Conservation (phyloP, 352 stramenopile species). For the Globisporangium ultimum region DNA sequence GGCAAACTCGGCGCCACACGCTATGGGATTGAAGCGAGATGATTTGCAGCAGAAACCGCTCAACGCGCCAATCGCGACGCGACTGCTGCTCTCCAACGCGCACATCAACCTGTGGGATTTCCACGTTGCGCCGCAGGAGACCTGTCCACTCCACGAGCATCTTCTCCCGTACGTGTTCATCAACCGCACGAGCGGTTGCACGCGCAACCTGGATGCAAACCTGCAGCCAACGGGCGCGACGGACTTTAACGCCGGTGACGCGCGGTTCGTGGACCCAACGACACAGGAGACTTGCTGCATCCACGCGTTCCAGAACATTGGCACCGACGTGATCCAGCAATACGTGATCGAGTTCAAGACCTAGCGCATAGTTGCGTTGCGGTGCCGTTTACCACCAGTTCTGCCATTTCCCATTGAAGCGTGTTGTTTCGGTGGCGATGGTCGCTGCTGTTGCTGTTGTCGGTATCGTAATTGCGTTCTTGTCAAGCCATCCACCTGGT, state of each 20-base stretch:
- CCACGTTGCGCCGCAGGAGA: slow-evolving; percentile 17
- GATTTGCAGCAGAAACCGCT: not conserved
- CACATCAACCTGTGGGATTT: slow-evolving; percentile 43
- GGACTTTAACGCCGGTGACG: slow-evolving; percentile 24
- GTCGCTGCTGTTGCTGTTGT: not conserved
- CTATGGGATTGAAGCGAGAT: not conserved
- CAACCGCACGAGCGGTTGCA: slow-evolving; percentile 30
- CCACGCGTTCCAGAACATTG: slow-evolving; percentile 36
- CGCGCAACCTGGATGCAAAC: slow-evolving; percentile 22
- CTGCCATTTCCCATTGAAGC: too few species aligned
- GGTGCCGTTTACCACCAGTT: not conserved
- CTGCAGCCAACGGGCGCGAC: slow-evolving; percentile 23
- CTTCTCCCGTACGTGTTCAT: slow-evolving; percentile 38
- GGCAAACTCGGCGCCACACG: not conserved
- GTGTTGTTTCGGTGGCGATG: not conserved
- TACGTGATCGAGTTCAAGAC: slow-evolving; percentile 40
- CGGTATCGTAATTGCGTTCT: slow-evolving; percentile 3
- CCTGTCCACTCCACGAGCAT: slow-evolving; percentile 36
- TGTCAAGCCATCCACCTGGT: not conserved
- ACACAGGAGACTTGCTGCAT: slow-evolving; percentile 10
- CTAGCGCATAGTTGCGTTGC: not conserved
- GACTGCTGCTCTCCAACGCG: slow-evolving; percentile 29
- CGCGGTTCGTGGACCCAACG: slow-evolving; percentile 21
- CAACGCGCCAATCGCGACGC: slow-evolving; percentile 21
- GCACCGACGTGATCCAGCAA: slow-evolving; percentile 19